Evolutionary conservation across 495 filamentous ascomycete species (phyloP).

Genomic region (Xylaria longipes): DNA sequence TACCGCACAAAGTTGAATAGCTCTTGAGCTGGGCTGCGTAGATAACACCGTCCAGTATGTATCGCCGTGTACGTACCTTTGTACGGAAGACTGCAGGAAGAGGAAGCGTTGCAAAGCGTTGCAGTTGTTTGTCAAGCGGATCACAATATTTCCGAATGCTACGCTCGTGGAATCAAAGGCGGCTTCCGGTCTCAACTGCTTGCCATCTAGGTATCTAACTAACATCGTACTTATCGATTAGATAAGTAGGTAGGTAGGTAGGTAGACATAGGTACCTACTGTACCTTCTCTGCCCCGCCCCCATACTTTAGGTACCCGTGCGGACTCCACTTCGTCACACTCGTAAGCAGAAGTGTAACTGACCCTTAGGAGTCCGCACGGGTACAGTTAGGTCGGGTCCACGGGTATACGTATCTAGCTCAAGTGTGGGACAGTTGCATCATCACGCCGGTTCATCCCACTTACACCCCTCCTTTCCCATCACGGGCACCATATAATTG

Average conservation of each 20-base stretch:
- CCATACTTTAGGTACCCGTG: not conserved
- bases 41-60: not conserved
- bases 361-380: no score
- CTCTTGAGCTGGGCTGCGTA: not conserved
- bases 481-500: not conserved
- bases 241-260: no score
- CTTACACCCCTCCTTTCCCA: not conserved
- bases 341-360: no score
- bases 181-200: slow-evolving; percentile 6
- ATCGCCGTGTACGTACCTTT: not conserved
- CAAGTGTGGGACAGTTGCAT: slow-evolving; percentile 21
- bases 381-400: no score
- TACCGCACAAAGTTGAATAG: slow-evolving; percentile 5
- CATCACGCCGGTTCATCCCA: not conserved
- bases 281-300: not conserved
- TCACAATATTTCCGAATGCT: slow-evolving; percentile 19
- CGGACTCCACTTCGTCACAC: no score
- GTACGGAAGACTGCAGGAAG: slow-evolving; percentile 13
- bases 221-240: no score
- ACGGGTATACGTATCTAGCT: not conserved
- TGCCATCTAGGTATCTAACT: no score
- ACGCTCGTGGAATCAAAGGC: slow-evolving; percentile 9
- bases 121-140: slow-evolving; percentile 14
- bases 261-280: no score
- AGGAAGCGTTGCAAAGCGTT: slow-evolving; percentile 20